A percentile compares a stretch with the other conserved stretches of the same genome.
phyloP scores from a whole-genome alignment of 108 stramenopile genomes.

The Stephanodiscus triporus region DNA sequence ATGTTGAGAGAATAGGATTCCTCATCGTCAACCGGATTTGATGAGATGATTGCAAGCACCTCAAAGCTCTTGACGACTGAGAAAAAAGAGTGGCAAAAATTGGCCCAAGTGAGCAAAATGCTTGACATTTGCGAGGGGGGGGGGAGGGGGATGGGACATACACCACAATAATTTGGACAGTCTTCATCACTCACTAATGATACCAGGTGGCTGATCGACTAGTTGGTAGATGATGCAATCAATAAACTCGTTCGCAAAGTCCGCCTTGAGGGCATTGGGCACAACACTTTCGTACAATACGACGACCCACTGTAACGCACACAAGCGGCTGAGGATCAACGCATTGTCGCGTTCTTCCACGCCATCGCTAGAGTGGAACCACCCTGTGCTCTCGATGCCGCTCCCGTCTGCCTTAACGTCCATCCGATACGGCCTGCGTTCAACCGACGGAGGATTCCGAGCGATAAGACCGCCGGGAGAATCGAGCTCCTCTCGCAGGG shows the following conservation, averaged over 20 bases:
- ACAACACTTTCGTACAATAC: slow-evolving; percentile 87
- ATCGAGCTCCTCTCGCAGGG: slow-evolving; percentile 85
- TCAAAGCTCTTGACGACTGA: slow-evolving; percentile 77
- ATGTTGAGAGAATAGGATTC: slow-evolving; percentile 24
- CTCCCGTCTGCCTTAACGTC: slow-evolving; percentile 86
- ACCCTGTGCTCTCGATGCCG: slow-evolving; percentile 84
- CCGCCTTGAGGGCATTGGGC: slow-evolving; percentile 80
- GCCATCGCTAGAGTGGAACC: slow-evolving; percentile 74
- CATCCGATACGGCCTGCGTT: slow-evolving; percentile 82
- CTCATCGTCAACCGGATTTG: slow-evolving; percentile 73
- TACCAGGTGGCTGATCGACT: slow-evolving; percentile 79
- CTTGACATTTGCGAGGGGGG: background rate
- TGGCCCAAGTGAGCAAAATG: background rate
- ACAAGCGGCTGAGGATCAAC: slow-evolving; percentile 77
- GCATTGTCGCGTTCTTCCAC: slow-evolving; percentile 57
- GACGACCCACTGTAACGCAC: slow-evolving; percentile 86
- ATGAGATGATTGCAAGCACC: slow-evolving; percentile 77
- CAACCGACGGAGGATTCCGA: slow-evolving; percentile 74
- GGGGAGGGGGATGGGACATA: background rate
- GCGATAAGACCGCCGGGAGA: slow-evolving; percentile 80
- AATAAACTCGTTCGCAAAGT: slow-evolving; percentile 87
- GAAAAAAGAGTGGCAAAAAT: background rate
- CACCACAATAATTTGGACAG: background rate
- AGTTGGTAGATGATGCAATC: slow-evolving; percentile 84
- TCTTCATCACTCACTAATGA: slow-evolving; percentile 44